Percentiles rank a stretch among this genome's conserved stretches.
phyloP scores from a whole-genome alignment of 2,329 filamentous ascomycete genomes.

The Colletotrichum gigasporum region DNA sequence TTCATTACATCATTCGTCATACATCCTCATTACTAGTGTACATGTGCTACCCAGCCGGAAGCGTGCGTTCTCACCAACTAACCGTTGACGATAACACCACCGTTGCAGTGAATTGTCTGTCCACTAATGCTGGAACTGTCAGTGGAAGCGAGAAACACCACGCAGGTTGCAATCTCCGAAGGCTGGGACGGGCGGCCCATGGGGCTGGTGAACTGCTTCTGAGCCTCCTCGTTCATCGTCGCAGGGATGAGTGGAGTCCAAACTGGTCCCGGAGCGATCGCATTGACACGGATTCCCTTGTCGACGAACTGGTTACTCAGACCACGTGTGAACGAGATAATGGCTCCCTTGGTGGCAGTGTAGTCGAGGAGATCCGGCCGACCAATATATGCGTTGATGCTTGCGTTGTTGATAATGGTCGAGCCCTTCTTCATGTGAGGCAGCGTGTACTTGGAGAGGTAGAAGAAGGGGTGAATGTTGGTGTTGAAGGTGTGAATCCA shows the following conservation, averaged over 20 bases:
- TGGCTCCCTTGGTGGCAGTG: slow-evolving; percentile 81
- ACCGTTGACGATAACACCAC: slow-evolving; percentile 59
- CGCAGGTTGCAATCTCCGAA: slow-evolving; percentile 82
- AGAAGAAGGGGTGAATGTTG: slow-evolving; percentile 87
- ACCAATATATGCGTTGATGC: slow-evolving; percentile 84
- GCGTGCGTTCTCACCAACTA: slow-evolving; percentile 36
- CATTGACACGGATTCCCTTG: slow-evolving; percentile 80
- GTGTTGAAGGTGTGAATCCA: slow-evolving; percentile 83
- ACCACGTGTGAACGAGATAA: slow-evolving; percentile 81
- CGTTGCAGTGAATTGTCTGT: slow-evolving; percentile 68
- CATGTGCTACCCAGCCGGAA: neutral
- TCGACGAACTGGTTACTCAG: slow-evolving; percentile 78
- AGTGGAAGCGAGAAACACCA: slow-evolving; percentile 80
- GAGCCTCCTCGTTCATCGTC: slow-evolving; percentile 75
- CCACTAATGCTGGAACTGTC: slow-evolving; percentile 81
- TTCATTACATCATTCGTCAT: slow-evolving; percentile 6
- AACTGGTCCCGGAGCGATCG: slow-evolving; percentile 80
- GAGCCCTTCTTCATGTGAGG: slow-evolving; percentile 79
- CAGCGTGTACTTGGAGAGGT: slow-evolving; percentile 79
- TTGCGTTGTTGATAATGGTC: slow-evolving; percentile 87
- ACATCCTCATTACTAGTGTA: slow-evolving; percentile 7
- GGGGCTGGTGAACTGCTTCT: slow-evolving; percentile 77
- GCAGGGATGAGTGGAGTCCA: slow-evolving; percentile 81
- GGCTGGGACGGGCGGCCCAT: slow-evolving; percentile 84
- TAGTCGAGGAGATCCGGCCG: slow-evolving; percentile 85